Evolutionary conservation across 2,329 filamentous ascomycete species (phyloP).

Genomic region (Hyphodiscus sp.): DNA sequence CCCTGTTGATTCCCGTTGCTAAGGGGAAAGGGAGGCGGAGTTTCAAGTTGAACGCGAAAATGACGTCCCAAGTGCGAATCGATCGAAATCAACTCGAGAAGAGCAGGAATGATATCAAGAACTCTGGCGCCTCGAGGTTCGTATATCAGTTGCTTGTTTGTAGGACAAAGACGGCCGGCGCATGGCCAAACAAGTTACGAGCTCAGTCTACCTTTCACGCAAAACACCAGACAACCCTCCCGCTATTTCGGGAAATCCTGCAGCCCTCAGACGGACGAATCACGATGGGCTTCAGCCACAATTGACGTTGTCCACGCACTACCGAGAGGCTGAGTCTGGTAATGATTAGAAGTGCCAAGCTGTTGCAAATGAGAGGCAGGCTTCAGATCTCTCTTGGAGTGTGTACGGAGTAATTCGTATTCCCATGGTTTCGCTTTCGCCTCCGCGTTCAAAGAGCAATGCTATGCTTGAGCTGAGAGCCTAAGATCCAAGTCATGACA

Average conservation of each 20-base stretch:
- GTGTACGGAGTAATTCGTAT: background rate
- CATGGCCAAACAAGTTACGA: background rate
- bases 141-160: background rate
- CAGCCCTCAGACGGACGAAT: too few species aligned
- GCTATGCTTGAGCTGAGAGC: background rate
- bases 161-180: background rate
- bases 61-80: background rate
- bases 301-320: too few species aligned
- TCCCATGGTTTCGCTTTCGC: too few species aligned
- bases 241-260: too few species aligned
- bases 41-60: background rate
- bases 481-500: background rate
- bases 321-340: background rate
- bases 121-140: background rate
- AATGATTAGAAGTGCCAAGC: background rate
- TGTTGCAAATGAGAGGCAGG: background rate
- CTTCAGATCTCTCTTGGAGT: background rate
- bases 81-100: too few species aligned
- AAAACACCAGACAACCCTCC: too few species aligned
- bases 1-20: background rate
- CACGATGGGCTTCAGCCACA: too few species aligned
- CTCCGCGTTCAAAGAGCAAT: background rate
- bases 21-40: background rate
- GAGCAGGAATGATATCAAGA: background rate
- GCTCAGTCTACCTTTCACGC: background rate